Conservation (phyloP, 1,139 yeast genomes). For the Hansenula sp. region DNA sequence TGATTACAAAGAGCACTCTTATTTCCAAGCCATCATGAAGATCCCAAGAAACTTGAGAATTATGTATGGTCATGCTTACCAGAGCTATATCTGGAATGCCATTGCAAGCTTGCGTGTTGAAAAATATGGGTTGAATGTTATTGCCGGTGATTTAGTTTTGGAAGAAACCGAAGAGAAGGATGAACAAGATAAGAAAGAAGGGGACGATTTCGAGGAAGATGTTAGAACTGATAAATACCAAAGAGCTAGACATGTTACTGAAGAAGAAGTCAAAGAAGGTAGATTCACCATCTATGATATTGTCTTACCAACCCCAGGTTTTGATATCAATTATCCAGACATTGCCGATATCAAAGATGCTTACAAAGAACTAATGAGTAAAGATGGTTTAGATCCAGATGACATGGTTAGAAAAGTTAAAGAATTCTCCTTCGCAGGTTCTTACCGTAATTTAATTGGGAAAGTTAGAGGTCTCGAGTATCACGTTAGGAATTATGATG, state of each 20-base stretch:
- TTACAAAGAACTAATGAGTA: conserved; percentile 71
- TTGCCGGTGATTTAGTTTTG: conserved; percentile 80
- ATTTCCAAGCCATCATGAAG: conserved; percentile 79
- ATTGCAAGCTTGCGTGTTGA: conserved; percentile 79
- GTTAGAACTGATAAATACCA: conserved; percentile 48
- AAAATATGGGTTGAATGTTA: conserved; percentile 63
- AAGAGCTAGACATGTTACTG: conserved; percentile 68
- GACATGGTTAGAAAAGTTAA: conserved; percentile 80
- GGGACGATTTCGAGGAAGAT: conserved; percentile 54
- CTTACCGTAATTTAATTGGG: conserved; percentile 75
- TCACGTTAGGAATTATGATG: conserved; percentile 56
- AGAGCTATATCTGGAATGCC: conserved; percentile 90
- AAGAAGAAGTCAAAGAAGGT: conserved; percentile 61
- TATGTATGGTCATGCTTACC: conserved; percentile 97
- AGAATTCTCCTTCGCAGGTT: conserved; percentile 90
- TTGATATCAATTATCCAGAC: conserved; percentile 77
- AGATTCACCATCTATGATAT: conserved; percentile 73
- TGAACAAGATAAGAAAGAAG: conserved; percentile 20
- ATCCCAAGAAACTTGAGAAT: conserved; percentile 89
- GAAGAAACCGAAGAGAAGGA: conserved; percentile 29
- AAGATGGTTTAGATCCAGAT: conserved; percentile 79
- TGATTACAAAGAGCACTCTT: conserved; percentile 45
- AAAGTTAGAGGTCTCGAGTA: conserved; percentile 66
- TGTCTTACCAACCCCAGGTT: conserved; percentile 94
- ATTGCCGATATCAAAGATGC: conserved; percentile 57